Base-by-base conservation (phyloP, 495 filamentous ascomycete species). In the Aspergillus bridgeri region DNA sequence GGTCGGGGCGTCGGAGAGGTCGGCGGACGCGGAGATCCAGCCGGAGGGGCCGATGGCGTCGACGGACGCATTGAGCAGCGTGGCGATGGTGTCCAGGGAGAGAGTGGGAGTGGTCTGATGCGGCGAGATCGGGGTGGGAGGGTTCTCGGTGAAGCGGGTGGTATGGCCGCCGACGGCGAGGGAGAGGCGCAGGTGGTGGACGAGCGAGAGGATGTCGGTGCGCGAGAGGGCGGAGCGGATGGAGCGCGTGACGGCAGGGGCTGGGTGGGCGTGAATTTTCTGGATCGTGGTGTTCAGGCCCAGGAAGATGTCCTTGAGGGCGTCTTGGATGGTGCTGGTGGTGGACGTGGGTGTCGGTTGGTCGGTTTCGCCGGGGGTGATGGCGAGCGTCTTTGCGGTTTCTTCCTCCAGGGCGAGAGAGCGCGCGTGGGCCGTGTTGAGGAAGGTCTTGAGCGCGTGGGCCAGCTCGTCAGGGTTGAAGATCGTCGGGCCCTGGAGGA, bases 31-130 rank as follows among this genome's bases (percentile, higher is more conserved):
- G 6, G 84, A 75, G 51, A 96, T 83, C 89, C 89, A 97, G 25
- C 90, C 90, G 13, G 82, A 86, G 18, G 89, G 79, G 9, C 91
- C 91, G n/a, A 96, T 81, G 9, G 90, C 86, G 73, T 97, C 92
- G 9, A 96, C 78, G 43, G 89, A 86, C 60, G 86, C 85, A 64
- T 82, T 88, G 33, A 96, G 79, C 7, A 95, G 73, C 53, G 86
- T 81, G 27, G 82, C 81, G 66, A 81, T 83, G 11, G 74, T 81
- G 42, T 82, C 77, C 20, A 61, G 83, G 70, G 51, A 80, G 66
- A 66, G 84, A 63, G 53, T 68, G 60, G 51, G 81, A 1, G 77
- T 74, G 5, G 81, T 79, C 23, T 78, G 69, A 51, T 83, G 82
- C 13, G 81, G 73, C 24, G 81, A 78, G 50, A 75, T 67, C 3